These are phyloP conservation scores for Paramecium primaurelia DNA, from an alignment of 73 alveolate species.

Conservation along the genomic window DNA sequence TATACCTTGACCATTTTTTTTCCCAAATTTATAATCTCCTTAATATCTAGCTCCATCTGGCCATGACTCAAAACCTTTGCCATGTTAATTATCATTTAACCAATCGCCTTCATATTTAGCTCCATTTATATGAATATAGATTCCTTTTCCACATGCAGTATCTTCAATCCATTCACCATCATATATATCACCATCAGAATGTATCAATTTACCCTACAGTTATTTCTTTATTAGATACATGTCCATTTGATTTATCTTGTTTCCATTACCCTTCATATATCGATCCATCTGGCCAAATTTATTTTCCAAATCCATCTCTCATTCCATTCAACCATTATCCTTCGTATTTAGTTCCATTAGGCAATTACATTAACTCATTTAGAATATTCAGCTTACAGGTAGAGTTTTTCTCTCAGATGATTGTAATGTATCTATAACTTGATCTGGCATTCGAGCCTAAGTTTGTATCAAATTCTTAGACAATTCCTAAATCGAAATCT, in stretches of 20 bases:
- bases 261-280: constrained; percentile 16
- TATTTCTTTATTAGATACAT: not conserved
- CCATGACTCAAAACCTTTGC: constrained; percentile 73
- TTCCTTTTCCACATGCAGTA: constrained; percentile 61
- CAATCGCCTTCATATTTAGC: constrained; percentile 76
- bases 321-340: constrained; percentile 70
- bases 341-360: constrained; percentile 65
- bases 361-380: not conserved
- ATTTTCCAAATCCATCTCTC: constrained; percentile 68
- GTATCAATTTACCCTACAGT: constrained; percentile 70
- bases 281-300: constrained; percentile 72
- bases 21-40: constrained; percentile 68
- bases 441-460: not conserved
- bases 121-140: constrained; percentile 56
- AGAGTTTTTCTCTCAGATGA: not conserved
- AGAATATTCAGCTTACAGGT: not conserved
- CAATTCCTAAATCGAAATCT: not conserved
- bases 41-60: constrained; percentile 67
- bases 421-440: not conserved
- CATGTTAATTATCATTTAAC: constrained; percentile 74
- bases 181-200: constrained; percentile 80
- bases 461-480: not conserved
- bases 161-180: constrained; percentile 73
- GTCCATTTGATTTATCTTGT: constrained; percentile 73
- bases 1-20: constrained; percentile 72